Percentiles rank a stretch among this genome's conserved stretches.
Evolutionary conservation across 2,329 filamentous ascomycete genomes (phyloP).

Genomic region (Diaporthe amygdali): DNA sequence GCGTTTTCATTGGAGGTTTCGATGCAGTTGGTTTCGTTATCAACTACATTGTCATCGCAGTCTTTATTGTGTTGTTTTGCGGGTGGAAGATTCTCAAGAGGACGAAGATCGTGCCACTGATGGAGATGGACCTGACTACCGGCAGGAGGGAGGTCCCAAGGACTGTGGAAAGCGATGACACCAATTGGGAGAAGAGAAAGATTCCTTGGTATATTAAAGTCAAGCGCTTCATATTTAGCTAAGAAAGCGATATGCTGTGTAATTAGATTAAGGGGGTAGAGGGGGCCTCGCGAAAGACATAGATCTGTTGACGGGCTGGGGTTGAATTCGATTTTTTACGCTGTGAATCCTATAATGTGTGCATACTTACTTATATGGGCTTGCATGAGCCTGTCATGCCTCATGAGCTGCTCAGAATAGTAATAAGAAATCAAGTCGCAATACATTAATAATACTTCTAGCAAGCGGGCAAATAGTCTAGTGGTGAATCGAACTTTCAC

Average conservation of each 20-base stretch:
- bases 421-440: too few relatives aligned
- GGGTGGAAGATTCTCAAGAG: slow-evolving; percentile 49
- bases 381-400: neutral
- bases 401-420: neutral
- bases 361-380: neutral
- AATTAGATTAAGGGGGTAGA: neutral
- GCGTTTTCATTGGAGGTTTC: slow-evolving; percentile 55
- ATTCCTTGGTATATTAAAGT: slow-evolving; percentile 15
- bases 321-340: neutral
- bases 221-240: neutral
- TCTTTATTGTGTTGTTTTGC: slow-evolving; percentile 52
- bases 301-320: neutral
- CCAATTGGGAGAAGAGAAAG: neutral
- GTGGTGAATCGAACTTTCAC: too few relatives aligned
- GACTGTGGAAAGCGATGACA: neutral
- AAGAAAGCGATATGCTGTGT: neutral
- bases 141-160: slow-evolving; percentile 13
- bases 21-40: slow-evolving; percentile 55
- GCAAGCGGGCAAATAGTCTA: too few relatives aligned
- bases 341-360: neutral
- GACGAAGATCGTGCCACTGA: slow-evolving; percentile 9
- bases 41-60: slow-evolving; percentile 58
- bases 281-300: neutral
- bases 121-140: slow-evolving; percentile 5
- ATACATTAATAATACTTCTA: too few relatives aligned